Percentiles rank a stretch among this genome's conserved stretches.
These are phyloP conservation scores for Gnetum montanum DNA, from an alignment of 75 land plant species.

Conservation along the genomic window DNA sequence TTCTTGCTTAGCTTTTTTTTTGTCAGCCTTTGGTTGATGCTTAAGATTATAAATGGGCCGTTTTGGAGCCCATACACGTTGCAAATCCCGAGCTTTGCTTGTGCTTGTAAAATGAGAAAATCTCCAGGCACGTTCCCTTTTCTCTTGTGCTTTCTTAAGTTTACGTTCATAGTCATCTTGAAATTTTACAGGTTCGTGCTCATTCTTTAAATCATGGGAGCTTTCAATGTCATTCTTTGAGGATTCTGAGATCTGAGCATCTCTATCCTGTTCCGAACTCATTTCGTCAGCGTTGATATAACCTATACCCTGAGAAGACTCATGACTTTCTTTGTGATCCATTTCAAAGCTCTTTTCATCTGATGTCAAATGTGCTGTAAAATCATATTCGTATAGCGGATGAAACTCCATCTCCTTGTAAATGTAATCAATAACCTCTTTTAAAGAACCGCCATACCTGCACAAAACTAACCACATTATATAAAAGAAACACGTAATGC, in stretches of 20 bases:
- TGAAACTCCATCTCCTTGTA: constrained; percentile 56
- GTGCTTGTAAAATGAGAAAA: constrained; percentile 50
- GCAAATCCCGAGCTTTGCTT: constrained; percentile 43
- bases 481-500: background rate
- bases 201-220: background rate
- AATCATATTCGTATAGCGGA: constrained; percentile 26
- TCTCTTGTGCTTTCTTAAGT: constrained; percentile 37
- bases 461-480: background rate
- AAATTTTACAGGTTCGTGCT: background rate
- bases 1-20: background rate
- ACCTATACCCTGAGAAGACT: constrained; percentile 4
- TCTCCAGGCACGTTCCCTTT: constrained; percentile 49
- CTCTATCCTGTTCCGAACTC: background rate
- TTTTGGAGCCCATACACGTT: constrained; percentile 62
- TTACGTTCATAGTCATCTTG: constrained; percentile 11
- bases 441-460: constrained; percentile 41
- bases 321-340: background rate
- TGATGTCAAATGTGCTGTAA: too few species aligned
- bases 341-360: background rate
- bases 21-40: background rate
- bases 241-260: background rate
- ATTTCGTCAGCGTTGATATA: background rate
- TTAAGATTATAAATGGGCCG: constrained; percentile 10
- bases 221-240: background rate
- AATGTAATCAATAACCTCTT: constrained; percentile 28